A percentile compares a stretch with the other conserved stretches of the same genome.
phyloP scores from a whole-genome alignment of 352 stramenopile species.

The Blastocystis sp. region DNA sequence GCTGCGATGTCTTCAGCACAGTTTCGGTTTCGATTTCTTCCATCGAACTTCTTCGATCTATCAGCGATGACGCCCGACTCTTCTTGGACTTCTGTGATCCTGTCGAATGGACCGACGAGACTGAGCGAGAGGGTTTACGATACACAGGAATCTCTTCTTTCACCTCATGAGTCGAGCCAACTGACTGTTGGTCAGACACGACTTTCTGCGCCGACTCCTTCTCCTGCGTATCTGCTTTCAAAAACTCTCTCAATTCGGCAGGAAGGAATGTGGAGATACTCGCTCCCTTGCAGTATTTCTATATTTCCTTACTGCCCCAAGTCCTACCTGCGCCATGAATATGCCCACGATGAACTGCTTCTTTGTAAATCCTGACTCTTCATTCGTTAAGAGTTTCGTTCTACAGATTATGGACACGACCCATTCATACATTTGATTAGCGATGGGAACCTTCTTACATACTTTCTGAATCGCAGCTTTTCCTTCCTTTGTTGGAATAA shows the following conservation, averaged over 20 bases:
- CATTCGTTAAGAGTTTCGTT: not conserved
- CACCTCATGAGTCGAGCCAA: not conserved
- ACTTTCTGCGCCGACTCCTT: not conserved
- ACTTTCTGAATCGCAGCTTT: not conserved
- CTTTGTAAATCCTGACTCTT: not conserved
- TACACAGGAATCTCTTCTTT: not conserved
- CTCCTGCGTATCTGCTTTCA: not conserved
- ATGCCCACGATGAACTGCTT: constrained; percentile 23
- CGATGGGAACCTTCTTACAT: not conserved
- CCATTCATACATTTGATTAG: not conserved
- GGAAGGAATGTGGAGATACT: constrained; percentile 13
- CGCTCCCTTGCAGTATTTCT: constrained; percentile 51
- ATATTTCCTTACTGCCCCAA: not conserved
- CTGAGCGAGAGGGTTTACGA: not conserved
- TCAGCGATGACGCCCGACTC: not conserved
- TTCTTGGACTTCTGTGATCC: not conserved
- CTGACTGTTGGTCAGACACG: not conserved
- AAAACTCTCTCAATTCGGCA: not conserved
- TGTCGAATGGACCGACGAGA: not conserved
- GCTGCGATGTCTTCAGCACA: not conserved
- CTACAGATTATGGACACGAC: not conserved
- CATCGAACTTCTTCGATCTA: not conserved
- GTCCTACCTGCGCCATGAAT: constrained; percentile 31
- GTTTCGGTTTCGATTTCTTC: not conserved
- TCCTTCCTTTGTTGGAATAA: not conserved